Percentiles rank a stretch among this genome's conserved stretches.
These are phyloP conservation scores for Verruconis gallopava DNA, from an alignment of 2,329 filamentous ascomycete genomes.

Conservation along the genomic window DNA sequence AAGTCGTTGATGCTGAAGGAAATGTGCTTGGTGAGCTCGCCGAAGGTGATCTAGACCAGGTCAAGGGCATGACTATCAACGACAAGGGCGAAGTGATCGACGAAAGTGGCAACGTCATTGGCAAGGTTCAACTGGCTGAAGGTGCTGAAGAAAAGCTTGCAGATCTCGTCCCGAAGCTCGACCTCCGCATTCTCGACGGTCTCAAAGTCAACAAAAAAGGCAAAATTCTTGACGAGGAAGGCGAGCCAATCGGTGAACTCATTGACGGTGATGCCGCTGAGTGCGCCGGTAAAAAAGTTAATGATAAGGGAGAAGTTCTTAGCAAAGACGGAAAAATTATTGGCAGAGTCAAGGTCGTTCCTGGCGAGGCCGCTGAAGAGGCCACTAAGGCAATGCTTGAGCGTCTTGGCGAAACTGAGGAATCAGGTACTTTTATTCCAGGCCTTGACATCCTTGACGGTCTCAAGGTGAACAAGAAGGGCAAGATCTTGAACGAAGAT, in stretches of 20 bases:
- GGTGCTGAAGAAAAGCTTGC: slow-evolving; percentile 35
- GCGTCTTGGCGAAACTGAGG: slow-evolving; percentile 33
- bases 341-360: slow-evolving; percentile 35
- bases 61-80: slow-evolving; percentile 37
- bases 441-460: slow-evolving; percentile 37
- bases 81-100: slow-evolving; percentile 39
- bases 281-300: slow-evolving; percentile 35
- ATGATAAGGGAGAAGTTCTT: slow-evolving; percentile 37
- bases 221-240: slow-evolving; percentile 38
- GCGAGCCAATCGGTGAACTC: slow-evolving; percentile 38
- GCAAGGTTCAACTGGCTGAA: slow-evolving; percentile 37
- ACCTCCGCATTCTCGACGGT: slow-evolving; percentile 37
- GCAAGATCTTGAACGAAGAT: slow-evolving; percentile 38
- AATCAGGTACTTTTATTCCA: slow-evolving; percentile 24
- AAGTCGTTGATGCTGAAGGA: slow-evolving; percentile 36
- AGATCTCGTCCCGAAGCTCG: slow-evolving; percentile 26
- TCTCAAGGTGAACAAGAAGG: slow-evolving; percentile 47
- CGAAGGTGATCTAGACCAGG: slow-evolving; percentile 32
- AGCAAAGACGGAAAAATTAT: slow-evolving; percentile 38
- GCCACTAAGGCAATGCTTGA: slow-evolving; percentile 35
- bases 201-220: slow-evolving; percentile 46
- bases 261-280: slow-evolving; percentile 32
- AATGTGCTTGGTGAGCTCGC: slow-evolving; percentile 37
- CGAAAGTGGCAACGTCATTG: slow-evolving; percentile 37
- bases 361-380: slow-evolving; percentile 37